Evolutionary conservation across 2,329 filamentous ascomycete species (phyloP), one percentile per base, ranked within the genome.

Genomic region (Lecanicillium sp.): DNA sequence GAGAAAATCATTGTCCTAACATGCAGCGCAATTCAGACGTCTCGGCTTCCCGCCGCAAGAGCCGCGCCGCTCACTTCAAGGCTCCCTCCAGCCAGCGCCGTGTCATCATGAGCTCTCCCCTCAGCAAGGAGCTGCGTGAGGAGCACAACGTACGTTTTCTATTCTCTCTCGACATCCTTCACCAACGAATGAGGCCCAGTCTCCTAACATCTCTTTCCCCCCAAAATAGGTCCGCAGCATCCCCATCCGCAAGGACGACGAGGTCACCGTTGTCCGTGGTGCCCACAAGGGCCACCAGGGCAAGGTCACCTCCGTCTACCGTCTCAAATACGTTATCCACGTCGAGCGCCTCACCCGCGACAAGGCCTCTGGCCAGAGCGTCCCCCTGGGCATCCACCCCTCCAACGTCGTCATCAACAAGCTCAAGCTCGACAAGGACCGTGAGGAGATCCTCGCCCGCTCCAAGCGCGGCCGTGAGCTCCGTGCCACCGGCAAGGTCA

Each of bases 371-470:
- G 90, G 92, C 72, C 89, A 96, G 77, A 85, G 81, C 65, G 89
- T 97, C 42, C 90, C 90, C 50, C 77, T 97, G 64, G 87, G 87
- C 68, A 82, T 98, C 71, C 85, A 90, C 72, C 84, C 92, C 61
- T 94, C 85, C 72, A 97, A 97, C 72, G 87, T 95, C 56, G 83
- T 95, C 74, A 85, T 98, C 77, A 95, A 84, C 74, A 96, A 96
- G 81, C 80, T 97, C 69, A 95, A 97, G 85, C 78, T 96, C 61
- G 86, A 92, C 79, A 90, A 92, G 82, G 86, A 94, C 72, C 84
- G 87, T 56, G 86, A 92, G 78, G 74, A 72, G 66, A 92, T 92
- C 62, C 76, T 94, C 57, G 85, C 87, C 72, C 81, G 87, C 71
- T 87, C 85, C 74, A 81, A 82, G 71, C 68, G 72, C 54, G 87